A percentile compares a stretch with the other conserved stretches of the same genome.
Evolutionary conservation across 2,329 filamentous ascomycete species (phyloP).

Genomic region (Exophiala sp.): DNA sequence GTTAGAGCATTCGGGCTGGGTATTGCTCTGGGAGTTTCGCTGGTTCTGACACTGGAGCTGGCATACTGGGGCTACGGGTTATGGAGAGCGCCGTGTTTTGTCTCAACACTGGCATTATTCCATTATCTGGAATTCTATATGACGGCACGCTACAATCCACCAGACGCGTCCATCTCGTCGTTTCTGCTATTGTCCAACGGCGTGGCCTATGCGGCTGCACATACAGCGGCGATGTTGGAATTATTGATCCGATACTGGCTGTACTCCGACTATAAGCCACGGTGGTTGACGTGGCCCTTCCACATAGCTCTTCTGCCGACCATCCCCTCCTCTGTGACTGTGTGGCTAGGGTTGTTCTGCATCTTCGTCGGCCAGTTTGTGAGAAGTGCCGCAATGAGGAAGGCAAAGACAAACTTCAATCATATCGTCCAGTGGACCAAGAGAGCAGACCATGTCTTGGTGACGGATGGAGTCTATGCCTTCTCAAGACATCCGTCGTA

Average conservation of each 20-base stretch:
- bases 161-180: conserved; percentile 62
- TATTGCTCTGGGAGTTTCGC: conserved; percentile 36
- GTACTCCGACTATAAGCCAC: conserved; percentile 13
- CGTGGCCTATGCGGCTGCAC: conserved; percentile 74
- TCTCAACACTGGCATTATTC: conserved; percentile 63
- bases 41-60: conserved; percentile 31
- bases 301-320: conserved; percentile 34
- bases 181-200: conserved; percentile 86
- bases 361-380: conserved; percentile 66
- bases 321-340: conserved; percentile 11
- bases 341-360: conserved; percentile 55
- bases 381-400: conserved; percentile 77
- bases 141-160: conserved; percentile 77
- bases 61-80: conserved; percentile 31
- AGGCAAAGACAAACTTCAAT: conserved; percentile 88
- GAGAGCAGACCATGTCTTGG: conserved; percentile 69
- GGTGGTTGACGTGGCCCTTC: conserved; percentile 19
- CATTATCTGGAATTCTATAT: conserved; percentile 97
- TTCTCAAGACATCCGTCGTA: conserved; percentile 80
- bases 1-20: conserved; percentile 43
- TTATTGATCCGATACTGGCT: conserved; percentile 44
- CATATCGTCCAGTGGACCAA: conserved; percentile 64
- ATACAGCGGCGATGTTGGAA: conserved; percentile 67
- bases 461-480: conserved; percentile 74
- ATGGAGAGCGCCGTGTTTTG: conserved; percentile 54